Evolutionary conservation across 75 land plant species (phyloP).

Genomic region (Pseudotsuga menziesii): DNA sequence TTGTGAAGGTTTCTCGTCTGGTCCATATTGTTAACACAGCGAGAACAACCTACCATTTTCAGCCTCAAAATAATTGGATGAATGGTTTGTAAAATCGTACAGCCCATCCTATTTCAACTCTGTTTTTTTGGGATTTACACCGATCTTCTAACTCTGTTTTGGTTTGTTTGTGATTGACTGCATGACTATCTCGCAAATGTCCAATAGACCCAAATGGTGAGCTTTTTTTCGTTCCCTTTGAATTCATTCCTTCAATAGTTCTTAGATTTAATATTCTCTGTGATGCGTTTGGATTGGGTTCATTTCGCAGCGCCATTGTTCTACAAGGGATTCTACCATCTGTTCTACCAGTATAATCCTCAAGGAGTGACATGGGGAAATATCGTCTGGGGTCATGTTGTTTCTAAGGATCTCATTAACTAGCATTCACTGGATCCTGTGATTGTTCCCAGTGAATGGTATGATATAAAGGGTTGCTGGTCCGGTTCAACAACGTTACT

Average conservation of each 20-base stretch:
- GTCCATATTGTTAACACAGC: too few relatives aligned
- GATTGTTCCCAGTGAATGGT: conserved; percentile 25
- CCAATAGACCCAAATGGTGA: too few relatives aligned
- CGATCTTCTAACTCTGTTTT: too few relatives aligned
- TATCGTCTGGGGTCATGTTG: conserved; percentile 48
- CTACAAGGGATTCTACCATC: conserved; percentile 45
- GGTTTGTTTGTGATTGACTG: too few relatives aligned
- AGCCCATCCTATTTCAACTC: not conserved
- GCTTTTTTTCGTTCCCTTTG: too few relatives aligned
- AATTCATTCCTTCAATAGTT: too few relatives aligned
- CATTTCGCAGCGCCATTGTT: conserved; percentile 33
- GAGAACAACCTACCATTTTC: conserved; percentile 32
- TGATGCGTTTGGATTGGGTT: too few relatives aligned
- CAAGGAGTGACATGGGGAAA: conserved; percentile 32
- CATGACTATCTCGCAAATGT: too few relatives aligned
- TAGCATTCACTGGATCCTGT: conserved; percentile 35
- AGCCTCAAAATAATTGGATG: conserved; percentile 45
- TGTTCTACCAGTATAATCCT: conserved; percentile 50
- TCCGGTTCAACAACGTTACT: conserved; percentile 69
- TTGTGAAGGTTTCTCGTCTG: too few relatives aligned
- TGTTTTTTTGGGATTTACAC: too few relatives aligned
- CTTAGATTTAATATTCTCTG: too few relatives aligned
- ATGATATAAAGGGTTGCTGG: conserved; percentile 67
- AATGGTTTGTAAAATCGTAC: conserved; percentile 19
- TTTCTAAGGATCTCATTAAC: conserved; percentile 36